Conservation (phyloP, 768 basidiomycete species). For the Hericium alpestre region DNA sequence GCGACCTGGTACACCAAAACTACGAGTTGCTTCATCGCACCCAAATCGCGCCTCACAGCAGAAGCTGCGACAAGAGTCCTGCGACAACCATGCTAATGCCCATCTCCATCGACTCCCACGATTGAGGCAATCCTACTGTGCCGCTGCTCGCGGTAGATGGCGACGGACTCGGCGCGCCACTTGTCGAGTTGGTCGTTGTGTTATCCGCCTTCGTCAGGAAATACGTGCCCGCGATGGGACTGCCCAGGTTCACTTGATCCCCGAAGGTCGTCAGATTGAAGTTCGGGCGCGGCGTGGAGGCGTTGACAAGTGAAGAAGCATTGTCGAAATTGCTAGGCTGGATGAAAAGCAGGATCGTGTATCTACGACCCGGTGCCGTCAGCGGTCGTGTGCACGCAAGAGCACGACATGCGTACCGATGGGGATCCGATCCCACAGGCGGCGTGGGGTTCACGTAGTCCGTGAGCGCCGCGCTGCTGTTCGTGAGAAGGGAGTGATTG, state of each 20-base stretch:
- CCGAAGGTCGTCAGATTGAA: constrained; percentile 25
- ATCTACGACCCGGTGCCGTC: constrained; percentile 11
- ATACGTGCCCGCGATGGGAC: constrained; percentile 24
- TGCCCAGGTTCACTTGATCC: constrained; percentile 16
- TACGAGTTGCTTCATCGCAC: no score
- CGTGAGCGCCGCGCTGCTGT: constrained; percentile 21
- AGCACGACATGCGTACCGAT: constrained; percentile 18
- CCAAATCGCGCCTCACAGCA: no score
- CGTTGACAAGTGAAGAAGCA: constrained; percentile 13
- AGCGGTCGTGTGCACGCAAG: constrained; percentile 17
- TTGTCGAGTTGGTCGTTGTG: constrained; percentile 1
- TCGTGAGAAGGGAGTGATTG: constrained; percentile 15
- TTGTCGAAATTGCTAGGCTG: constrained; percentile 19
- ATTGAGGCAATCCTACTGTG: no score
- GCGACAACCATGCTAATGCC: no score
- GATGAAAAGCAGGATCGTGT: constrained; percentile 20
- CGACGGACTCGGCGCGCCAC: neutral
- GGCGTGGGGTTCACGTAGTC: constrained; percentile 22
- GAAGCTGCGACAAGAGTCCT: no score
- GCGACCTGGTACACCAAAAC: no score
- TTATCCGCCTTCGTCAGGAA: constrained; percentile 14
- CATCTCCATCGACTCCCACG: no score
- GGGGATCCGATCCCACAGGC: constrained; percentile 21
- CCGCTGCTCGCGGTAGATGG: neutral
- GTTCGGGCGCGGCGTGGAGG: constrained; percentile 19